phyloP scores from a whole-genome alignment of 2,329 filamentous ascomycete species.

The Harringtonia lauricola region DNA sequence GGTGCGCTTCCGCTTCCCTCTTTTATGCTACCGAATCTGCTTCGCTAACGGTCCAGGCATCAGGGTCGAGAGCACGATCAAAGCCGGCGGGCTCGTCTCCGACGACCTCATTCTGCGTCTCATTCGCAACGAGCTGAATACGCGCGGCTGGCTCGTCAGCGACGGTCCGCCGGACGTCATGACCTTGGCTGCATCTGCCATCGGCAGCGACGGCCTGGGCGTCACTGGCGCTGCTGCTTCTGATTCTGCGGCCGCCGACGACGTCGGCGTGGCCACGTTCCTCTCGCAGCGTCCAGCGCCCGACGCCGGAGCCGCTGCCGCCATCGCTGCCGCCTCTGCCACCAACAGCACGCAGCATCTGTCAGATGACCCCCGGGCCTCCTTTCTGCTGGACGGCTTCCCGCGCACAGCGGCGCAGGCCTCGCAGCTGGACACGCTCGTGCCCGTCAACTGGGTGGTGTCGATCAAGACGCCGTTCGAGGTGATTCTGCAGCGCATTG shows the following conservation, averaged over 20 bases:
- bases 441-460: slow-evolving; percentile 93
- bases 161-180: slow-evolving; percentile 31
- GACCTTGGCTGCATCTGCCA: slow-evolving; percentile 34
- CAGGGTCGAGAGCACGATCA: slow-evolving; percentile 83
- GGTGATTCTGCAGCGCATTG: slow-evolving; percentile 82
- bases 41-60: slow-evolving; percentile 47
- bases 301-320: slow-evolving; percentile 18
- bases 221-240: slow-evolving; percentile 18
- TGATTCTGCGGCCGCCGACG: slow-evolving; percentile 16
- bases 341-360: slow-evolving; percentile 21
- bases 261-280: slow-evolving; percentile 27
- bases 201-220: slow-evolving; percentile 8
- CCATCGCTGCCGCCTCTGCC: too few species aligned
- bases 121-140: slow-evolving; percentile 79
- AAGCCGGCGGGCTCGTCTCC: slow-evolving; percentile 77
- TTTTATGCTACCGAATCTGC: background rate
- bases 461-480: slow-evolving; percentile 75
- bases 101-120: slow-evolving; percentile 86
- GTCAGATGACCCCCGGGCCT: slow-evolving; percentile 64
- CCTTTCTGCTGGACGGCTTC: slow-evolving; percentile 94
- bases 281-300: slow-evolving; percentile 25
- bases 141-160: slow-evolving; percentile 68
- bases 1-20: slow-evolving; percentile 41
- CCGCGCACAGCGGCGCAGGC: slow-evolving; percentile 81
- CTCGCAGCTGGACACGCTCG: slow-evolving; percentile 60